Evolutionary conservation across 345 rosid genomes (phyloP), one percentile per base, ranked within the genome.

Genomic region (Melastoma malabathricum): DNA sequence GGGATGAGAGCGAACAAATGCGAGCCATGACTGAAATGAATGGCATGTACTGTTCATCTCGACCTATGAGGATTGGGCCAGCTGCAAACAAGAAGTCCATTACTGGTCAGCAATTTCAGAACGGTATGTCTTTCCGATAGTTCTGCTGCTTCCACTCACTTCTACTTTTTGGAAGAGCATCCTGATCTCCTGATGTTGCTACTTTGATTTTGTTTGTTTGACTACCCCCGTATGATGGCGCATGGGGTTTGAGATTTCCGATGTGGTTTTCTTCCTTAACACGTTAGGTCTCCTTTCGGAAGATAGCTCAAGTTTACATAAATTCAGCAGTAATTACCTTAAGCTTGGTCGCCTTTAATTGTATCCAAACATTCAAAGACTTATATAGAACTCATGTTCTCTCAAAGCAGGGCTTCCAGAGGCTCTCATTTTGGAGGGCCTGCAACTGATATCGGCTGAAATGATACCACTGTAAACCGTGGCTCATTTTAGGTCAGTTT

Each of bases 401-500:
- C 87, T 82, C 73, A 92, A 90, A 90, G 87, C 96, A 90, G 96
- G 98, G 75, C 77, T 64, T 69, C 82, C 58, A 78, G 92, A 69
- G 94, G 96, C 96, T 89, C 98, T 89, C 89, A 74, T 77, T 77
- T 79, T 81, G 80, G 83, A 82, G 83, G 81, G 84, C 89, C 94
- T 82, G 92, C 85, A 82, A 84, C 85, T 86, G 81, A 78, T 70
- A 73, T 76, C 94, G 71, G 94, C 81, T 84, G 87, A 86, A 87
- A 86, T 90, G 94, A 84, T 82, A 73, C 89, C 92, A 84, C 92
- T 81, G 78, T 77, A 77, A 73, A 79, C 74, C 82, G 80, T 90
- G 98, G 96, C 96, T 86, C 96, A 84, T 79, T 90, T 84, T 87
- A 87, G 96, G 96, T 87, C 95, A 92, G 96, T 87, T 73, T 78